These are phyloP conservation scores for Kodamaea arcana DNA, from an alignment of 1,139 yeast species.

Conservation along the genomic window DNA sequence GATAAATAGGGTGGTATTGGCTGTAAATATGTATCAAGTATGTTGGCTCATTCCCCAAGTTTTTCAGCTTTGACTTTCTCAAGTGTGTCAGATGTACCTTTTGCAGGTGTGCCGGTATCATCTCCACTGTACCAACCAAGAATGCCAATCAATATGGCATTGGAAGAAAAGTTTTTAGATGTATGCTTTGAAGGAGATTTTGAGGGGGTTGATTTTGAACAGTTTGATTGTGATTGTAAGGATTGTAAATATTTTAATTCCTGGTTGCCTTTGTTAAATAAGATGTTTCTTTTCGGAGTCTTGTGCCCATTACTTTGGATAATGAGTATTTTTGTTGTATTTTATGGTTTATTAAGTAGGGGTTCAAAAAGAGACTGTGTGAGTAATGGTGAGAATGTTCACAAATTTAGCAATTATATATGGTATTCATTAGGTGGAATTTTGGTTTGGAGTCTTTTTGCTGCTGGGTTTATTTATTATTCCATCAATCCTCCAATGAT, in stretches of 20 bases:
- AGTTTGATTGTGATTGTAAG: background rate
- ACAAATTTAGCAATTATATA: constrained; percentile 7
- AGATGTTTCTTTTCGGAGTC: constrained; percentile 16
- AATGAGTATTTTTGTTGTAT: background rate
- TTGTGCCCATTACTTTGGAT: constrained; percentile 24
- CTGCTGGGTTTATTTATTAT: constrained; percentile 2
- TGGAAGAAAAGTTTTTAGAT: background rate
- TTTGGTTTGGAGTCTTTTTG: constrained; percentile 8
- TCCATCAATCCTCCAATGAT: background rate
- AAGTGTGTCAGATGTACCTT: no score
- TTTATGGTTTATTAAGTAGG: background rate
- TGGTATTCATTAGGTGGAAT: constrained; percentile 11
- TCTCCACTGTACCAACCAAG: no score
- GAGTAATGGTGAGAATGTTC: constrained; percentile 6
- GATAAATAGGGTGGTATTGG: no score
- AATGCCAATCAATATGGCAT: background rate
- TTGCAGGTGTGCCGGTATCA: no score
- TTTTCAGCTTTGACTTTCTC: no score
- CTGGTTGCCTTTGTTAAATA: constrained; percentile 2
- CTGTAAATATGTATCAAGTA: no score
- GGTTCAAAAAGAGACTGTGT: background rate
- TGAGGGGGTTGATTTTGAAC: background rate
- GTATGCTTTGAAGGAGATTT: background rate
- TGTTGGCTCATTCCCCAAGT: no score
- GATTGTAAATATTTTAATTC: background rate